phyloP scores from a whole-genome alignment of 495 filamentous ascomycete species.

The Daldinia caldariorum region DNA sequence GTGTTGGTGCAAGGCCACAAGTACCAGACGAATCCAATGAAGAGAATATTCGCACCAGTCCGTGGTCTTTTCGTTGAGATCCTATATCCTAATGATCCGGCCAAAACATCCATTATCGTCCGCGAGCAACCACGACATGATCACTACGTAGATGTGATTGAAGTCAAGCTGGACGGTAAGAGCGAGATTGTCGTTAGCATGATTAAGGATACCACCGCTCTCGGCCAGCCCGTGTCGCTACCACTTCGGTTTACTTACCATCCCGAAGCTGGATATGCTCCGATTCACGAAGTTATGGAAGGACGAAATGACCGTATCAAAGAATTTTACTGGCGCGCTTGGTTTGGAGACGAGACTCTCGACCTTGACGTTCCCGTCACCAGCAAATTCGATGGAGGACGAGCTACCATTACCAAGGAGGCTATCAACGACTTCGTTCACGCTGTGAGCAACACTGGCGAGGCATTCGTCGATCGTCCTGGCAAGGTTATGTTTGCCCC shows the following conservation, averaged over 20 bases:
- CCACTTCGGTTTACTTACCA: slow-evolving; percentile 89
- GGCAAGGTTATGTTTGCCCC: slow-evolving; percentile 95
- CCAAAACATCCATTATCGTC: slow-evolving; percentile 82
- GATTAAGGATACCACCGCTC: slow-evolving; percentile 88
- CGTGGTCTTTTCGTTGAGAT: slow-evolving; percentile 91
- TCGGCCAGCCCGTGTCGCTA: slow-evolving; percentile 79
- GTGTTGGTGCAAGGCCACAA: slow-evolving; percentile 94
- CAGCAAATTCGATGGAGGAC: slow-evolving; percentile 87
- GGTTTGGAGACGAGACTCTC: slow-evolving; percentile 89
- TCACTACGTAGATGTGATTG: slow-evolving; percentile 81
- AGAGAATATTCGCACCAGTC: slow-evolving; percentile 84
- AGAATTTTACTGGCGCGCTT: slow-evolving; percentile 95
- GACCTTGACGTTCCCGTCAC: slow-evolving; percentile 87
- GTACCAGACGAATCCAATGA: slow-evolving; percentile 96
- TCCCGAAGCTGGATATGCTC: slow-evolving; percentile 92
- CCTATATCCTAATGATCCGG: slow-evolving; percentile 75
- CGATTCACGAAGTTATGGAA: slow-evolving; percentile 94
- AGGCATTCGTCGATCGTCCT: slow-evolving; percentile 97
- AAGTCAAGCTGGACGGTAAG: slow-evolving; percentile 77
- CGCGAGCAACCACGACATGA: slow-evolving; percentile 69
- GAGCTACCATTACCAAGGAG: slow-evolving; percentile 83
- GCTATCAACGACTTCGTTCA: slow-evolving; percentile 98
- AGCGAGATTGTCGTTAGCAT: slow-evolving; percentile 85
- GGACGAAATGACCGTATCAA: slow-evolving; percentile 95
- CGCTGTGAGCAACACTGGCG: slow-evolving; percentile 96